Base-by-base conservation (phyloP, 768 basidiomycete species). In the Leccinellum rugosiceps region DNA sequence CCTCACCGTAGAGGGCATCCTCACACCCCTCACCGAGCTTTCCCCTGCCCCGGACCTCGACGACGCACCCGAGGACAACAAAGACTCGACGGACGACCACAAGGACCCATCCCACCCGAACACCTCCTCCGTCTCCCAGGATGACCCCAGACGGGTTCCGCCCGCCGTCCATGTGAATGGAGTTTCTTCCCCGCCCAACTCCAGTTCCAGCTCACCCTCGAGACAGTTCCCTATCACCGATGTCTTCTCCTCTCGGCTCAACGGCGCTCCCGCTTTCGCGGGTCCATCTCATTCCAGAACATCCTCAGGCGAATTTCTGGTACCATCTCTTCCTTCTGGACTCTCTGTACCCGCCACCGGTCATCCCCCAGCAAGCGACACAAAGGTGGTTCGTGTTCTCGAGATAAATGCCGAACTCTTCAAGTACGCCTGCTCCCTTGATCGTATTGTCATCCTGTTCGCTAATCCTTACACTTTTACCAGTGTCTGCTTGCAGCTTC, bases 11-110 rank as follows among this genome's bases (percentile, higher is more conserved):
- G 35, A 38, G 35, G 43, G 43, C 43, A 44, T 15, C 21, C 86
- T 86, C 21, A 89, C 88, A 0, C 89, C 89, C 3, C 82, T 92
- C 67, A 90, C 86, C 62, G 88, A 90, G 60, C 82, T 90, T 25
- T 88, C 88, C 8, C 84, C 87, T 1, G 79, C 85, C 0, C 83
- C 85, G 41, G 83, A 84, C 63, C 75, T 76, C 23, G 83, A 84
- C 48, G 83, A 83, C 30, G 23, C 52, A 14, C 31, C 56, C 46
- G 69, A 70, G 15, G 61, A 68, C 55, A 32, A 21, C 58, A 72
- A 71, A 35, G 72, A 75, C 15, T 76, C 77, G 3, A 72, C 73
- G 52, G 73, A 77, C 52, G 71, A 74, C 32, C 68, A 69, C 50
- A 68, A 62, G 30, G 62, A 58, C 15, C 34, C 52, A 21, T 44